Evolutionary conservation across 169 alveolate genomes (phyloP), one percentile per base, ranked within the genome.

Genomic region (Cryptosporidium sp.): DNA sequence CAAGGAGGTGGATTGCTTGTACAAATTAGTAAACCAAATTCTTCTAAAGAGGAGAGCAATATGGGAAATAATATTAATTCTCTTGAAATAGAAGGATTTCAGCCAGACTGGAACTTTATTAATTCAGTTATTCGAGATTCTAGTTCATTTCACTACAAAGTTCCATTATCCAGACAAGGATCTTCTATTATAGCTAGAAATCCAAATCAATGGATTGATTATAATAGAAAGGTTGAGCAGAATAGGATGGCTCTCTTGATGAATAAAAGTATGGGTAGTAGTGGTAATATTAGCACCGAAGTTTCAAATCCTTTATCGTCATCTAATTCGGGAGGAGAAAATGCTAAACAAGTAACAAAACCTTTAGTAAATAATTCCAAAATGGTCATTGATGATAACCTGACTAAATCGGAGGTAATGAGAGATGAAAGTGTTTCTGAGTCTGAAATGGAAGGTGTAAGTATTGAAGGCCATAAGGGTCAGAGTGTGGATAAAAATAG

Each of bases 121-220:
- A 80, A 80, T 62, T 65, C 75, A 0, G 74, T 80, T 26, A 58
- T 59, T 39, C 26, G 59, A 35, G 75, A 80, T 26, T 37, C 33
- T 14, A 59, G 41, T 43, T 16, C 18, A 26, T 80, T 80, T 33
- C 7, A 67, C 21, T 80, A 80, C 33, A 80, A 65, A 31, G 89
- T 65, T n/a, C 89, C 89, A 5, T 3, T 45, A 43, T 61, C 89
- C 8, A 61, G 89, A 58, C 89, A 80, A 29, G 89, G 89, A 10
- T 59, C 80, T 80, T 80, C 89, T 33, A 80, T 80, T 9, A 21
- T 70, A 23, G 67, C 48, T 12, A 61, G 89, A 33, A 80, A 59
- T 65, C 89, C 89, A 31, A 80, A 80, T 65, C 89, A 80, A 26
- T 80, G 89, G 89, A 80, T 80, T 80, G 89, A 80, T 18, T 80